Evolutionary conservation across 148 eudicot species (phyloP).

Genomic region (Selenicereus undatus): DNA sequence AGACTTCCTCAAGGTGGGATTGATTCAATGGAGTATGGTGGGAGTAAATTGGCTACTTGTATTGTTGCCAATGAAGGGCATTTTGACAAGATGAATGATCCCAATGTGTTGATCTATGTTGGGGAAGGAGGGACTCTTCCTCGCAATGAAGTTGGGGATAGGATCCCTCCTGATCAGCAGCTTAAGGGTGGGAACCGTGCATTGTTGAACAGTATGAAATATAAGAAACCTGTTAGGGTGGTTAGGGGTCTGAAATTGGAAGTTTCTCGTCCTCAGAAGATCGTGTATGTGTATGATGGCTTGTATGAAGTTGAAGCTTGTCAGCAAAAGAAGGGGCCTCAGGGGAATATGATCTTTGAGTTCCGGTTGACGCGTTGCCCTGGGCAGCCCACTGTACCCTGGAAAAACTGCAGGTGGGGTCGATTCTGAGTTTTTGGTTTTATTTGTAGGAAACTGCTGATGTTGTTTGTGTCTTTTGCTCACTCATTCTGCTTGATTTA

Average conservation of each 20-base stretch:
- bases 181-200: constrained; percentile 51
- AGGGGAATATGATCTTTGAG: constrained; percentile 42
- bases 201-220: constrained; percentile 43
- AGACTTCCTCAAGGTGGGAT: constrained; percentile 35
- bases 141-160: constrained; percentile 1
- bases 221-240: constrained; percentile 45
- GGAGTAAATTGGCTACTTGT: constrained; percentile 36
- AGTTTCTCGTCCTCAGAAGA: background rate
- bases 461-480: background rate
- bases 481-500: background rate
- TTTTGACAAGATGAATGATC: constrained; percentile 29
- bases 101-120: constrained; percentile 33
- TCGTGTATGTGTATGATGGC: constrained; percentile 52
- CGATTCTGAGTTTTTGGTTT: background rate
- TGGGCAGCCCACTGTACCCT: constrained; percentile 28
- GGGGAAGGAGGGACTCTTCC: constrained; percentile 53
- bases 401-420: constrained; percentile 19
- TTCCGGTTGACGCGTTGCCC: constrained; percentile 36
- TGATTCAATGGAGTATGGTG: constrained; percentile 30
- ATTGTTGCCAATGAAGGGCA: constrained; percentile 51
- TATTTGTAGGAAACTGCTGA: background rate
- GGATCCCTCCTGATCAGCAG: constrained; percentile 44
- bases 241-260: constrained; percentile 28
- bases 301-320: constrained; percentile 36
- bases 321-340: constrained; percentile 23